Evolutionary conservation across 2,329 filamentous ascomycete genomes (phyloP), one percentile per base, ranked within the genome.

Genomic region (Hypoxylon sp.): DNA sequence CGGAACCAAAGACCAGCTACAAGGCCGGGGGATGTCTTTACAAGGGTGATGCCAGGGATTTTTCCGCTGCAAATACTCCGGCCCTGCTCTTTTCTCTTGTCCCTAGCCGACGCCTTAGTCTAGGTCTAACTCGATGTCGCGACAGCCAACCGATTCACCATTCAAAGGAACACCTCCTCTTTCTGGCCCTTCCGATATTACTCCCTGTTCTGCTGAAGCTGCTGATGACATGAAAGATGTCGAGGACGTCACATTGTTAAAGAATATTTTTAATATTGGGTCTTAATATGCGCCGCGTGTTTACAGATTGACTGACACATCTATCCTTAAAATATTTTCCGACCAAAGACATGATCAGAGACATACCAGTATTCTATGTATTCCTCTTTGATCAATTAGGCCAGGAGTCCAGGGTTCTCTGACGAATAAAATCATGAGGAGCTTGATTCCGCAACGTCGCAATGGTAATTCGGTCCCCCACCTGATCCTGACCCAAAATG

Each of bases 41-140:
- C 56, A 51, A 32, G 52, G 52, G 32, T 37, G n/a, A 44, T 43
- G 38, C 30, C 47, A 55, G 37, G 55, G 55, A 52, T 55, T 36
- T 55, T 36, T 38, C 51, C 51, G 51, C 52, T 52, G 23, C 31
- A 58, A 52, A 32, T 43, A 43, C 47, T 58, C 51, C 48, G 48
- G 55, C 36, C 51, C 37, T 55, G 43, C 29, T 35, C 32, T 49
- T 19, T 17, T 45, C 12, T 43, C 17, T 30, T 45, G n/a, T n/a
- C 9, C 34, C 15, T 17, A 47, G 38, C 45, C 36, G 37, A 34
- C 32, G 21, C 26, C 25, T 47, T 36, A 47, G 51, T 23, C 19
- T 21, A 26, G 9, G 26, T 34, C 12, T 31, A 25, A 49, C 32
- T 48, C 32, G 9, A 21, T 25, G 29, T 48, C 34, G 49, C 26